Percentiles rank a stretch among this genome's conserved stretches.
Conservation (phyloP, 495 filamentous ascomycete genomes). For the Parmelia sp. region DNA sequence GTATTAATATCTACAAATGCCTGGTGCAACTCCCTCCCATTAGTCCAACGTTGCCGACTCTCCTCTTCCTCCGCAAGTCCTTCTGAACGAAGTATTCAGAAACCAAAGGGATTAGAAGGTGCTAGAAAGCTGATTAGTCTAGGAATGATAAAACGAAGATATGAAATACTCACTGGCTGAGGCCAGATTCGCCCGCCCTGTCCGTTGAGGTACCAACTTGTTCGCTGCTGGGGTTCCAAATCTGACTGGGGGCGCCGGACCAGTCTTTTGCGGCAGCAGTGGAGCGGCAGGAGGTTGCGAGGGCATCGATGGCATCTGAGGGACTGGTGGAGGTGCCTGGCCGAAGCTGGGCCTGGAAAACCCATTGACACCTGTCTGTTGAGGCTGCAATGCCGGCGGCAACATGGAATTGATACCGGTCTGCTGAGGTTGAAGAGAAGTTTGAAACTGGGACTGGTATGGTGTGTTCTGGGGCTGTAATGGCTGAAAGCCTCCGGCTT, state of each 20-base stretch:
- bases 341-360: conserved; percentile 33
- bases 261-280: conserved; percentile 81
- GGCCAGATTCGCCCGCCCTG: conserved; percentile 83
- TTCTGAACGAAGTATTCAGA: conserved; percentile 39
- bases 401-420: conserved; percentile 52
- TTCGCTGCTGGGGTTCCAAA: conserved; percentile 72
- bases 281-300: conserved; percentile 48
- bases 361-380: conserved; percentile 52
- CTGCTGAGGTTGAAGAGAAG: conserved; percentile 43
- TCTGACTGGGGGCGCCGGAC: conserved; percentile 80
- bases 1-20: conserved; percentile 15
- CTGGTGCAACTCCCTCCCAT: not conserved
- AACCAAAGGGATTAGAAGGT: conserved; percentile 88
- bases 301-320: conserved; percentile 36
- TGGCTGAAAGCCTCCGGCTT: conserved; percentile 45
- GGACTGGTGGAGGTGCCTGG: conserved; percentile 25
- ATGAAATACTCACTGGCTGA: conserved; percentile 84
- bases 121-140: conserved; percentile 45
- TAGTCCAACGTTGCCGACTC: conserved; percentile 14
- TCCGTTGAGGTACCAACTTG: conserved; percentile 81
- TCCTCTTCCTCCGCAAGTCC: not conserved
- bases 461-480: conserved; percentile 61
- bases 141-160: conserved; percentile 4
- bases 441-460: conserved; percentile 52
- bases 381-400: conserved; percentile 50